Base-by-base conservation (phyloP, 73 alveolate species). In the Paramecium caudatum region DNA sequence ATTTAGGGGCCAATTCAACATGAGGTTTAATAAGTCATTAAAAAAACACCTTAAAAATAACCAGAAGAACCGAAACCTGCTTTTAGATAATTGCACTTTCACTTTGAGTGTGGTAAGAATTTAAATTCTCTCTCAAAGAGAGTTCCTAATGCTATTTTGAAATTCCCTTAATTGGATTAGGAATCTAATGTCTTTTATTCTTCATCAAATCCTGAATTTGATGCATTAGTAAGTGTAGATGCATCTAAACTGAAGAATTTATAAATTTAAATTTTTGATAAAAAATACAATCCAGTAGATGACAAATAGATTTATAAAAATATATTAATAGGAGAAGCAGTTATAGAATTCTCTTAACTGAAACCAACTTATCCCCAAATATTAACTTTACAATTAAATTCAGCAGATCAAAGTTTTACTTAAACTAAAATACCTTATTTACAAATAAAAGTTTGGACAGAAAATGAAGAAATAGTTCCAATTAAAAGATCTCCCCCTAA, bases 101-200 rank as follows among this genome's bases (percentile, higher is more conserved):
- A 74, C 16, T 27, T 74, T 37, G 65, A 41, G 43, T 27, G 88
- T 74, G 88, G 69, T 21, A 19, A 15, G 21, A 74, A 74, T 17
- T 74, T 74, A 45, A 74, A 74, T 74, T 23, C 43, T 41, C 43
- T 74, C 16, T 15, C 65, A 27, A 45, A 45, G 10, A 37, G 88
- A 74, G 43, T 74, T 17, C 88, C 88, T 1, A 74, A 74, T 41
- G 16, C 69, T 8, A 41, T 37, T 6, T 6, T 74, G 1, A 43
- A 39, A 39, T 41, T 74, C 6, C 88, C 88, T 6, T 37, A 74
- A 41, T 37, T 74, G 2, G 47, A 74, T 23, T 5, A 27, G 15
- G 62, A 74, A 74, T 74, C 88, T 21, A 45, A 74, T 16, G 88
- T 74, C 7, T 74, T 41, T 74, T 47, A 74, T 74, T 30, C 47